Base-by-base conservation (phyloP, 768 basidiomycete genomes). In the Leccinum truebloodii region DNA sequence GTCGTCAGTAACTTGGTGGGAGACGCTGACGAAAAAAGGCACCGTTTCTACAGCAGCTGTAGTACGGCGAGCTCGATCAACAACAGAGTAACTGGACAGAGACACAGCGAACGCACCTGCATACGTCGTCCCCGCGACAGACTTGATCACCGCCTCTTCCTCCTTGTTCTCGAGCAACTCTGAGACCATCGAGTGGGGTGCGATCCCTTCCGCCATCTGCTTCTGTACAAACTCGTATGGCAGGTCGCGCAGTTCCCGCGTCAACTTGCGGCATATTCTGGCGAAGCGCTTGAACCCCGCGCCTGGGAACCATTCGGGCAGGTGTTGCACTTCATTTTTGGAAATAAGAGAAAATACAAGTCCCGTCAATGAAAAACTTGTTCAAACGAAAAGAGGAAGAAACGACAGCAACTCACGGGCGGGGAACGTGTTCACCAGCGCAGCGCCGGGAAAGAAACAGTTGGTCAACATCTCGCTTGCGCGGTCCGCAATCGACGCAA, bases 261-360 rank as follows among this genome's bases (percentile, higher is more conserved):
- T 69, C 49, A 71, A 24, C 46, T 65, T 60, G 2, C 58, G 22
- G 24, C 65, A 66, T n/a, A 18, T 58, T 50, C 44, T 62, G 32
- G 68, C 75, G 41, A 59, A 64, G 13, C 37, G 56, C 35, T 65
- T 68, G 59, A 77, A 75, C 5, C 67, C 69, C 1, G 68, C 61
- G 1, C 73, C 74, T 14, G 73, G 75, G 49, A 67, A 65, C 73
- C 74, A 73, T 35, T 67, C 63, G 13, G 75, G 74, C 22, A 74
- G 34, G 54, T 71, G 49, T 49, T 60, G 66, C 9, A 77, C 70
- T 65, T 41, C 5, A 3, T 39, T 8, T 18, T 32, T 5, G 4
- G 18, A 12, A 20, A 22, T 44, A 30, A 30, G 8, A 30, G 28
- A 30, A 30, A 30, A 30, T 8, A 30, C 28, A 30, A 30, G 7